These are phyloP conservation scores for Podospora pseudopauciseta DNA, from an alignment of 495 filamentous ascomycete genomes.

Conservation along the genomic window DNA sequence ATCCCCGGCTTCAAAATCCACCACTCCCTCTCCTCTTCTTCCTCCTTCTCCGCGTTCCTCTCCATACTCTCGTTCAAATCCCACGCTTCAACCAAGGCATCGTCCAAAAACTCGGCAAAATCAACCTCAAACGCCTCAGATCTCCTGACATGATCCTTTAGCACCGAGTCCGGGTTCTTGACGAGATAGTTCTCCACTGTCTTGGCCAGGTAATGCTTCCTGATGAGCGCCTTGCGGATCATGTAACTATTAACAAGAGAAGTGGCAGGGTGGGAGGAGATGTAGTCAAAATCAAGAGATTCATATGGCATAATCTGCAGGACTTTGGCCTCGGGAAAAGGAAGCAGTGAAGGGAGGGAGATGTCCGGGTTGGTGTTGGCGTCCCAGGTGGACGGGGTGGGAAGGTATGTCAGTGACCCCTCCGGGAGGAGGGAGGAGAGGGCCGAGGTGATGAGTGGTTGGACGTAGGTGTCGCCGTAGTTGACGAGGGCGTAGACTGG, in stretches of 20 bases:
- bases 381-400: conserved; percentile 20
- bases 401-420: conserved; percentile 32
- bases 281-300: conserved; percentile 72
- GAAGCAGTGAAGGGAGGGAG: conserved; percentile 31
- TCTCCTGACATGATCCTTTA: conserved; percentile 66
- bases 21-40: conserved; percentile 58
- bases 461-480: conserved; percentile 83
- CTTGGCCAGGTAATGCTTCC: conserved; percentile 85
- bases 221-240: conserved; percentile 94
- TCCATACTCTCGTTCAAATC: conserved; percentile 75
- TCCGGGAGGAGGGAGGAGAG: conserved; percentile 59
- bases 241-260: conserved; percentile 77
- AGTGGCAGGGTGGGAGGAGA: conserved; percentile 55
- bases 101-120: conserved; percentile 94
- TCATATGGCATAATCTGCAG: conserved; percentile 90
- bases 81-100: conserved; percentile 83
- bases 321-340: conserved; percentile 39
- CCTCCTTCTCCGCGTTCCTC: conserved; percentile 46
- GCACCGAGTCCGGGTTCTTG: conserved; percentile 70
- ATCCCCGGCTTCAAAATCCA: conserved; percentile 98
- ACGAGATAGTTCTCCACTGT: conserved; percentile 76
- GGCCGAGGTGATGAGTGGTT: conserved; percentile 72
- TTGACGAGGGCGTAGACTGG: conserved; percentile 68
- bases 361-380: conserved; percentile 23
- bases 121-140: conserved; percentile 86